A percentile compares a stretch with the other conserved stretches of the same genome.
Evolutionary conservation across 306 rosid species (phyloP).

Genomic region (peach (Prunus persica)): DNA sequence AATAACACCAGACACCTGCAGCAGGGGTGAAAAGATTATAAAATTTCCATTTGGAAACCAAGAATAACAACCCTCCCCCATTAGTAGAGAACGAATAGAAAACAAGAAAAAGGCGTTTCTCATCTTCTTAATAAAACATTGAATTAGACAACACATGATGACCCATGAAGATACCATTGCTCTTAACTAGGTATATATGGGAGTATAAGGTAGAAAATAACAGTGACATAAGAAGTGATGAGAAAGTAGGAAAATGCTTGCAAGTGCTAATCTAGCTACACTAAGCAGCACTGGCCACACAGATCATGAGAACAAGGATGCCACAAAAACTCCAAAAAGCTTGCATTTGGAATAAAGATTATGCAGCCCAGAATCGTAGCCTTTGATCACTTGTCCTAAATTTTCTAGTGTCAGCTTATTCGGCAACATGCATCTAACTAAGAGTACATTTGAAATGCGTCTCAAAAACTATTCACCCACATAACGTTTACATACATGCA

Average conservation of each 20-base stretch:
- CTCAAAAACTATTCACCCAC: not conserved
- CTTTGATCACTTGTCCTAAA: not conserved
- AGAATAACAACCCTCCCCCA: not conserved
- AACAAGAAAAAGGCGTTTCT: not conserved
- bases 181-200: not conserved
- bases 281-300: not conserved
- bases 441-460: slow-evolving; percentile 2
- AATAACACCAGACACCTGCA: slow-evolving; percentile 15
- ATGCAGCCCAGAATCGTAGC: not conserved
- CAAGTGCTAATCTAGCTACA: not conserved
- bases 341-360: not conserved
- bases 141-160: not conserved
- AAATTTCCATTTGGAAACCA: not conserved
- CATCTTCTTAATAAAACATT: not conserved
- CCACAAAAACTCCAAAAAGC: not conserved
- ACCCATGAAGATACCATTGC: not conserved
- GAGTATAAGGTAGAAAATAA: not conserved
- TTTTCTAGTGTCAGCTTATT: not conserved
- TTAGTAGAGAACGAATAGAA: not conserved
- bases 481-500: not conserved
- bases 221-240: not conserved
- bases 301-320: not conserved
- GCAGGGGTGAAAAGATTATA: slow-evolving; percentile 7
- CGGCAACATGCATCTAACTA: not conserved
- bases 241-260: not conserved